Evolutionary conservation across 2,329 filamentous ascomycete genomes (phyloP).

Genomic region (Aspergillus puulaauensis): DNA sequence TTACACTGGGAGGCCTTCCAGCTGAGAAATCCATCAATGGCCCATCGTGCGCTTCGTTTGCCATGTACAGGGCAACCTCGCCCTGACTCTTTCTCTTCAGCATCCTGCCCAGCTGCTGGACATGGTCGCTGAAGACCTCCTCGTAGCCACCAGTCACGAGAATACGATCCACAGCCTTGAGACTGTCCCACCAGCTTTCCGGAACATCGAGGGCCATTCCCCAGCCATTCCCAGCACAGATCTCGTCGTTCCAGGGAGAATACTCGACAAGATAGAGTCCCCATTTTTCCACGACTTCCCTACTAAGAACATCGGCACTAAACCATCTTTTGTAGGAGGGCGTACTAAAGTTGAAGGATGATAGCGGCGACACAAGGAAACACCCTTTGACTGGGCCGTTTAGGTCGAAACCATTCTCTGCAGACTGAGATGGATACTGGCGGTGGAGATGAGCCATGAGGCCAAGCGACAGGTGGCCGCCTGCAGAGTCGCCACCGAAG

Average conservation of each 20-base stretch:
- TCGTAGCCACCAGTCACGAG: constrained; percentile 21
- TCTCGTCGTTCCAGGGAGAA: constrained; percentile 23
- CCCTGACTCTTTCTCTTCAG: constrained; percentile 1
- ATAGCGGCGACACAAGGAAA: constrained; percentile 22
- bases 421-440: background rate
- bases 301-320: constrained; percentile 16
- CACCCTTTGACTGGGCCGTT: constrained; percentile 4
- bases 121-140: constrained; percentile 24
- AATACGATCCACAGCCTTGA: constrained; percentile 14
- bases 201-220: constrained; percentile 25
- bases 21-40: constrained; percentile 24
- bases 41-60: constrained; percentile 22
- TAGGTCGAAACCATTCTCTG: background rate
- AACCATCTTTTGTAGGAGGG: constrained; percentile 11
- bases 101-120: constrained; percentile 12
- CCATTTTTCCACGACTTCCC: constrained; percentile 12
- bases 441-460: constrained; percentile 6
- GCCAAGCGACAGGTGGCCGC: constrained; percentile 20
- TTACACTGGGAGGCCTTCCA: background rate
- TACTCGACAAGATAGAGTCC: constrained; percentile 14
- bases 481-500: constrained; percentile 25
- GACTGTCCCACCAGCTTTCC: constrained; percentile 19
- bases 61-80: constrained; percentile 13
- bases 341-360: constrained; percentile 16
- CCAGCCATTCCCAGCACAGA: constrained; percentile 18